Conservation (phyloP, 2,329 filamentous ascomycete genomes). For the Penicillium fuscoglaucum region DNA sequence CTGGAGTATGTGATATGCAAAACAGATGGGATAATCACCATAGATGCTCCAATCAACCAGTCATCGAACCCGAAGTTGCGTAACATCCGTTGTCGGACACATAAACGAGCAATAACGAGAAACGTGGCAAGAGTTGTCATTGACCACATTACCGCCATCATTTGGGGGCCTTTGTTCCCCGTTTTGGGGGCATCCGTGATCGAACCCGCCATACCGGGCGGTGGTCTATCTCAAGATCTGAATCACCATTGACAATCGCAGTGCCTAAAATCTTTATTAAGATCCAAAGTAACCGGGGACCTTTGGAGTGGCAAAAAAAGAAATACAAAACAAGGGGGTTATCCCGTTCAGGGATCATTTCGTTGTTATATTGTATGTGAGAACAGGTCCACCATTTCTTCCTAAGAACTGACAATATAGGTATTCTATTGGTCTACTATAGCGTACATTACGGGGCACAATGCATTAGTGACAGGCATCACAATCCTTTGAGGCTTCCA, state of each 20-base stretch:
- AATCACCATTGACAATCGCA: neutral
- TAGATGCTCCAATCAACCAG: constrained; percentile 35
- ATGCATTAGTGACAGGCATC: neutral
- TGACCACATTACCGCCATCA: constrained; percentile 33
- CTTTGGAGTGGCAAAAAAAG: neutral
- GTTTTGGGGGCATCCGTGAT: neutral
- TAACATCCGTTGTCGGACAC: constrained; percentile 30
- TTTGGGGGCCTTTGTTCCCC: constrained; percentile 27
- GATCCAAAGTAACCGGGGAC: neutral
- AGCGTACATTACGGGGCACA: neutral
- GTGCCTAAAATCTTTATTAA: neutral
- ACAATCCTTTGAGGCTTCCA: neutral
- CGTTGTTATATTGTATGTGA: neutral
- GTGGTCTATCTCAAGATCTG: neutral
- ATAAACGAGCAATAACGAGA: constrained; percentile 36
- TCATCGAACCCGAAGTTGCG: constrained; percentile 39
- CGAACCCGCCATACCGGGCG: neutral
- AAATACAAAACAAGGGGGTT: neutral
- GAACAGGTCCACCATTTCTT: neutral
- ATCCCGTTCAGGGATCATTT: neutral
- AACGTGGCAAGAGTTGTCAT: constrained; percentile 32
- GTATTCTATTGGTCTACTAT: neutral
- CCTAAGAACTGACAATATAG: neutral
- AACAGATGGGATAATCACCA: constrained; percentile 22
- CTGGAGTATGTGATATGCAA: neutral